Evolutionary conservation across 495 filamentous ascomycete genomes (phyloP).

Genomic region (Aspergillus olivimuriae): DNA sequence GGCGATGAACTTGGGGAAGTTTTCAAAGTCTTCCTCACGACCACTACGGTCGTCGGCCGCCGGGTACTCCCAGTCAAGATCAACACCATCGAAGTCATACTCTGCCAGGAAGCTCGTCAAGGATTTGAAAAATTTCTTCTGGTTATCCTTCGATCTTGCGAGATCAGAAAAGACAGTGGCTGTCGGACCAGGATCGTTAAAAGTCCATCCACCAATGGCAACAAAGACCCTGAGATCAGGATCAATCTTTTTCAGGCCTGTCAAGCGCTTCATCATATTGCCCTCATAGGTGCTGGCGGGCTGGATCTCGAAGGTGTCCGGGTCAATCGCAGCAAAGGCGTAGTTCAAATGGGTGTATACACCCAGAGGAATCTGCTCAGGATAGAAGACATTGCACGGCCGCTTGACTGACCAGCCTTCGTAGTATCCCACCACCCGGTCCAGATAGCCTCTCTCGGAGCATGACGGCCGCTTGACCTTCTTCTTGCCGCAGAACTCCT

Average conservation of each 20-base stretch:
- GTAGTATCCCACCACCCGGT: slow-evolving; percentile 7
- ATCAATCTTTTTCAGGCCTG: slow-evolving; percentile 25
- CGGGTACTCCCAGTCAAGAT: slow-evolving; percentile 57
- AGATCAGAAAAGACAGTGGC: slow-evolving; percentile 24
- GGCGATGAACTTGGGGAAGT: slow-evolving; percentile 34
- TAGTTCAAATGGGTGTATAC: slow-evolving; percentile 35
- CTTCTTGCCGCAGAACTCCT: slow-evolving; percentile 16
- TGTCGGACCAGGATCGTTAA: slow-evolving; percentile 24
- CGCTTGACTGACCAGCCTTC: not conserved
- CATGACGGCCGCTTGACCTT: slow-evolving; percentile 8
- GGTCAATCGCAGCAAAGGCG: slow-evolving; percentile 4
- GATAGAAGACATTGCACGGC: not conserved
- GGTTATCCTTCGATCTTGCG: slow-evolving; percentile 18
- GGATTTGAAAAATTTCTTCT: slow-evolving; percentile 38
- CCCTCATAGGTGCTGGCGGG: slow-evolving; percentile 12
- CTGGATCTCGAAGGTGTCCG: slow-evolving; percentile 11
- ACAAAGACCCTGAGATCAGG: slow-evolving; percentile 31
- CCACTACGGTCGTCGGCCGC: slow-evolving; percentile 34
- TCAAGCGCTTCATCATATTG: slow-evolving; percentile 23
- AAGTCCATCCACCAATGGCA: slow-evolving; percentile 38
- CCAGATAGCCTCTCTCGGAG: not conserved
- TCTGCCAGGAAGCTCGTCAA: slow-evolving; percentile 33
- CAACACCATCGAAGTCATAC: slow-evolving; percentile 50
- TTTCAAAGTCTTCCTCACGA: slow-evolving; percentile 27
- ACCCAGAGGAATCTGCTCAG: slow-evolving; percentile 2